Evolutionary conservation across 352 stramenopile species (phyloP), one percentile per base, ranked within the genome.

Genomic region (Pythium vanterpoolii): DNA sequence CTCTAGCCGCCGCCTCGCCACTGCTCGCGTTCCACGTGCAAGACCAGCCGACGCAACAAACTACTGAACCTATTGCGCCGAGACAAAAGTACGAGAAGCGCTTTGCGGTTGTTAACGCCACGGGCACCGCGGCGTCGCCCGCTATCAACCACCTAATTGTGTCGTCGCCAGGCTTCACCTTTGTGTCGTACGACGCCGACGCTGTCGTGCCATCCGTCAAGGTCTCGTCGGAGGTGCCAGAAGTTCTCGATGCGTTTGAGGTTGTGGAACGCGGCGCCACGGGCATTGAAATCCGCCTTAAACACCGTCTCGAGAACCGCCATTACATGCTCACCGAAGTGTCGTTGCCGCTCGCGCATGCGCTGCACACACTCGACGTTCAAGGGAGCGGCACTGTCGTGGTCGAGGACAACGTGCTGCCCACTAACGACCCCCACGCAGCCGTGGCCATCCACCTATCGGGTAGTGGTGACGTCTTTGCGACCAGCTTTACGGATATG

Each of bases 291-390:
- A 43, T 75, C 30, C 47, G 46, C 9, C 50, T 54, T 14, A 46
- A 30, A 21, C 19, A 30, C 4, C 3, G 26, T 1, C 33, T 66
- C n/a, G 23, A 46, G 13, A 14, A 45, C 1, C 64, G 34, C 5
- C 42, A 52, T 23, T 62, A 72, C 23, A 36, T 75, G 16, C 60
- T 75, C n/a, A 67, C 56, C 3, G 68, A 75, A 43, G 65, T 75
- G 21, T 66, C 60, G 38, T 50, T 75, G 30, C 60, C 68, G 0
- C 19, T 58, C 6, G 53, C 59, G n/a, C 28, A 42, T 10, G 46
- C 56, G 7, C 30, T 75, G 42, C 57, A 34, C 28, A 34, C 55
- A 7, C 19, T 75, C 6, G 34, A 30, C 0, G 31, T 42, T 19
- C 33, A 42, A 1, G 60, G 64, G 28, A 51, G 27, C 2, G 60